phyloP scores from a whole-genome alignment of 116 monocot species.

The Zostera marina region DNA sequence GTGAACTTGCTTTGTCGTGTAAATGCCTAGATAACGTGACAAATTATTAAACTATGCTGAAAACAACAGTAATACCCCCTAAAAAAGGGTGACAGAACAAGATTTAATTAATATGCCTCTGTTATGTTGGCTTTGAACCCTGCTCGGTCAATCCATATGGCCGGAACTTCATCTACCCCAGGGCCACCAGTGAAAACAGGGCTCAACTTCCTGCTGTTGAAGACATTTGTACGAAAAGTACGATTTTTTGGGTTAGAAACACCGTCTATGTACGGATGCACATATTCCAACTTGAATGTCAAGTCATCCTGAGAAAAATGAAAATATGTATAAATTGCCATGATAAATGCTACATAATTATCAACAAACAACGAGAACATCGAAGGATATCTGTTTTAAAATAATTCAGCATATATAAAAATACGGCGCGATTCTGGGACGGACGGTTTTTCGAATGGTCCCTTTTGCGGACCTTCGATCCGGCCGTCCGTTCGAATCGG shows the following conservation, averaged over 20 bases:
- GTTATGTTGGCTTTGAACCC: constrained; percentile 94
- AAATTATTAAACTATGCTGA: background rate
- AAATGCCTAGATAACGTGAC: constrained; percentile 31
- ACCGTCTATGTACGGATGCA: constrained; percentile 96
- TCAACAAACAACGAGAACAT: background rate
- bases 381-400: background rate
- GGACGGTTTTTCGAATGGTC: too few relatives aligned
- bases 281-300: constrained; percentile 93
- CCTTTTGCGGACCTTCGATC: too few relatives aligned
- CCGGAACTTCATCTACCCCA: constrained; percentile 84
- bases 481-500: too few relatives aligned
- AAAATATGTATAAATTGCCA: background rate
- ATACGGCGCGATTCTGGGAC: too few relatives aligned
- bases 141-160: constrained; percentile 87
- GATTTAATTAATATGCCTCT: constrained; percentile 33
- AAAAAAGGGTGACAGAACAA: background rate
- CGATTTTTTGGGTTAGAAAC: constrained; percentile 61
- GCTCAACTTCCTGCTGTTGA: constrained; percentile 86
- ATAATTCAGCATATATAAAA: too few relatives aligned
- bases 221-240: constrained; percentile 70
- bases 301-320: constrained; percentile 69
- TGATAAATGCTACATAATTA: background rate
- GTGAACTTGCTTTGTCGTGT: constrained; percentile 97
- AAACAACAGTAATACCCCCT: background rate
- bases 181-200: constrained; percentile 94